These are phyloP conservation scores for Ambrosiella xylebori DNA, from an alignment of 2,329 filamentous ascomycete genomes.

Conservation along the genomic window DNA sequence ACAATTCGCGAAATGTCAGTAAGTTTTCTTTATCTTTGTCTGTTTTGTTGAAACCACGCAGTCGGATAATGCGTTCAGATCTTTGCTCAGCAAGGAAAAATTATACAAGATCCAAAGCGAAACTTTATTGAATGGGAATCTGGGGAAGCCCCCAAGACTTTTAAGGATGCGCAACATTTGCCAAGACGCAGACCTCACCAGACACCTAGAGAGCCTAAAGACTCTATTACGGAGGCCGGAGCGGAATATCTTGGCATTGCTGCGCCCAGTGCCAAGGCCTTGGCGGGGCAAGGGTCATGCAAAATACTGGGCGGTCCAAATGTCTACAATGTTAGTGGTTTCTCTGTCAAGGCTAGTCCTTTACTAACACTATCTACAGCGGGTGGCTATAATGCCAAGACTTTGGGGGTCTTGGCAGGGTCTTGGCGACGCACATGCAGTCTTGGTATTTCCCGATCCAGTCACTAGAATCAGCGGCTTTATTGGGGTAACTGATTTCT, in stretches of 20 bases:
- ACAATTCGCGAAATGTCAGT: not conserved
- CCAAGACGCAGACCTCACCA: slow-evolving; percentile 5
- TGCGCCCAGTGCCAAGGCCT: slow-evolving; percentile 13
- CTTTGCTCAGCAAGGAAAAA: not conserved
- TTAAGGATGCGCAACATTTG: slow-evolving; percentile 9
- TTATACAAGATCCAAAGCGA: not conserved
- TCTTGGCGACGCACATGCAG: slow-evolving; percentile 8
- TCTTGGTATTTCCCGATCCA: slow-evolving; percentile 10
- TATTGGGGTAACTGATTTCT: not conserved
- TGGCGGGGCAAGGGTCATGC: slow-evolving; percentile 10
- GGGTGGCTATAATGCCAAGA: slow-evolving; percentile 7
- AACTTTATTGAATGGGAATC: not conserved
- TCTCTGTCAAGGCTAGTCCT: too few species aligned
- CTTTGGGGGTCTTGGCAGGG: slow-evolving; percentile 1
- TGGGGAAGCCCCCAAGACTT: slow-evolving; percentile 11
- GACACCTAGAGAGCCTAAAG: not conserved
- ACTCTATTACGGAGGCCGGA: slow-evolving; percentile 6
- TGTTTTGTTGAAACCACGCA: not conserved
- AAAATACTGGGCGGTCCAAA: not conserved
- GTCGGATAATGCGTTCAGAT: not conserved
- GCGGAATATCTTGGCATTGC: slow-evolving; percentile 13
- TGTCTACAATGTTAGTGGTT: slow-evolving; percentile 1
- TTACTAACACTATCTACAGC: slow-evolving; percentile 1
- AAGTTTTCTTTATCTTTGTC: not conserved
- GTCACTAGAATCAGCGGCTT: not conserved